phyloP scores from a whole-genome alignment of 1,139 yeast species.

The Sugiyamaella sp. region DNA sequence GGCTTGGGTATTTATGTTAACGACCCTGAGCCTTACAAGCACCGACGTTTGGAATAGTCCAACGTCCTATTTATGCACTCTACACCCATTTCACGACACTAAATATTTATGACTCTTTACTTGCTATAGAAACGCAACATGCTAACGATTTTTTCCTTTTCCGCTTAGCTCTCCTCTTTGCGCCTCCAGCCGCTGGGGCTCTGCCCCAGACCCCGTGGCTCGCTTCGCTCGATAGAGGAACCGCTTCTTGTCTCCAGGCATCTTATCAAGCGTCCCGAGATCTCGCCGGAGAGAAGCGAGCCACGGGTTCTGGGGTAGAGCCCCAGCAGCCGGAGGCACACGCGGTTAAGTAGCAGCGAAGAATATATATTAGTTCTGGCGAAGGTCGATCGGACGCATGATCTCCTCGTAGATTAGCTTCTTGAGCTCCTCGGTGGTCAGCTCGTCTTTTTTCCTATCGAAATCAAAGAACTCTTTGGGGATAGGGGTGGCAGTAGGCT shows the following conservation, averaged over 20 bases:
- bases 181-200: slow-evolving; percentile 7
- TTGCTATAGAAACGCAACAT: slow-evolving; percentile 9
- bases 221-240: background rate
- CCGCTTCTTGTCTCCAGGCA: no score
- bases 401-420: slow-evolving; percentile 67
- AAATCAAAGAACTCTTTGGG: slow-evolving; percentile 81
- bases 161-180: no score
- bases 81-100: slow-evolving; percentile 1
- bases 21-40: slow-evolving; percentile 4
- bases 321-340: slow-evolving; percentile 4
- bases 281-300: background rate
- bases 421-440: slow-evolving; percentile 72
- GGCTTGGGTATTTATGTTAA: slow-evolving; percentile 16
- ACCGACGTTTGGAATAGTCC: background rate
- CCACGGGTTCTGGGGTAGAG: slow-evolving; percentile 1
- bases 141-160: background rate
- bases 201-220: slow-evolving; percentile 4
- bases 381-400: slow-evolving; percentile 33
- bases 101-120: slow-evolving; percentile 9
- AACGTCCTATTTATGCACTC: background rate
- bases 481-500: slow-evolving; percentile 74
- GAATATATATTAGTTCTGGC: background rate
- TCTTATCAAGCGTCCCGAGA: background rate
- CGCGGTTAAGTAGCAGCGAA: background rate
- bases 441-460: slow-evolving; percentile 72